Percentiles rank a stretch among this genome's conserved stretches.
phyloP scores from a whole-genome alignment of 352 stramenopile species.

The Pythium apleroticum region DNA sequence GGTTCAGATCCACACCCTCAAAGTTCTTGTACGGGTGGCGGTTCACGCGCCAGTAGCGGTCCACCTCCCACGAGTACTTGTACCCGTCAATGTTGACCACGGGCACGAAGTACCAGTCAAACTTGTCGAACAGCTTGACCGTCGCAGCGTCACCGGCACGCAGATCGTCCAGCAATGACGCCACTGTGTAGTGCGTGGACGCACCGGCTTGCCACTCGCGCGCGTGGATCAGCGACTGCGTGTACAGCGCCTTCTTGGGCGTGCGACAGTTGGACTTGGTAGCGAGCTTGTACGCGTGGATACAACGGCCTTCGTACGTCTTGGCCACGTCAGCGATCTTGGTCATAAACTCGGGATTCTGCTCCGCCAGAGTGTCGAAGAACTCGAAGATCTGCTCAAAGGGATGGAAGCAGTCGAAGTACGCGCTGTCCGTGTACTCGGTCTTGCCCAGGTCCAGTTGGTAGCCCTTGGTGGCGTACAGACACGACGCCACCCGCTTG shows the following conservation, averaged over 20 bases:
- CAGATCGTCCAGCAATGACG: slow-evolving; percentile 27
- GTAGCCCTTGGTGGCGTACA: slow-evolving; percentile 50
- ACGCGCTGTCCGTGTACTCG: slow-evolving; percentile 47
- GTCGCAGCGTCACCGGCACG: slow-evolving; percentile 4
- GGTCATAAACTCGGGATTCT: slow-evolving; percentile 48
- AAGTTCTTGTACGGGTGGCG: slow-evolving; percentile 37
- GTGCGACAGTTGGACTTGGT: slow-evolving; percentile 20
- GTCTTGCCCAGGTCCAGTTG: slow-evolving; percentile 20
- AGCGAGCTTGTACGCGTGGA: slow-evolving; percentile 67
- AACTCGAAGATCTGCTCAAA: slow-evolving; percentile 62
- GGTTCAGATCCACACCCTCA: slow-evolving; percentile 72
- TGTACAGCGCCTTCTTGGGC: slow-evolving; percentile 54
- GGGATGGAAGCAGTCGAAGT: slow-evolving; percentile 75
- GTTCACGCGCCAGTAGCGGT: slow-evolving; percentile 71
- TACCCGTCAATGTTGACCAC: slow-evolving; percentile 83
- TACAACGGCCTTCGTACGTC: slow-evolving; percentile 52
- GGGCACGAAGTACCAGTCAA: slow-evolving; percentile 80
- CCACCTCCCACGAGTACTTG: slow-evolving; percentile 60
- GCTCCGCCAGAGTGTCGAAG: slow-evolving; percentile 45
- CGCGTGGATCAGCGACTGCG: slow-evolving; percentile 60
- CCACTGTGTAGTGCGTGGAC: slow-evolving; percentile 26
- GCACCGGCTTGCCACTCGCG: slow-evolving; percentile 32
- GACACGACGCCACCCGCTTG: slow-evolving; percentile 42
- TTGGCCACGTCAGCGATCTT: slow-evolving; percentile 51
- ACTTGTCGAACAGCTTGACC: slow-evolving; percentile 31